phyloP scores from a whole-genome alignment of 495 filamentous ascomycete species.

The Diplogelasinospora grovesii region DNA sequence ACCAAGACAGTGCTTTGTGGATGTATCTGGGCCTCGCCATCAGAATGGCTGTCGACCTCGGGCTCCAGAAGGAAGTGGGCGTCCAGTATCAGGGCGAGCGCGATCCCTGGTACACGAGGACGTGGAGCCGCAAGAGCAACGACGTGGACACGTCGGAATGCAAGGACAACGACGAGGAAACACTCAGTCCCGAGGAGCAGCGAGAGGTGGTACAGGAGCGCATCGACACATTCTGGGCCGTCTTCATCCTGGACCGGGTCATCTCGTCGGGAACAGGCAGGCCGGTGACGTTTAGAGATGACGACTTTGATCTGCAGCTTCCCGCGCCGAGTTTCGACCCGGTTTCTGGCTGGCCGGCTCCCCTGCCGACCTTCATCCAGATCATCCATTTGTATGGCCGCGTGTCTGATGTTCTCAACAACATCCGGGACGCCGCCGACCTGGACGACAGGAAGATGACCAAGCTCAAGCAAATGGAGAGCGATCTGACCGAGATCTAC shows the following conservation, averaged over 20 bases:
- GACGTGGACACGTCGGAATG: conserved; percentile 21
- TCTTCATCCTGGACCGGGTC: conserved; percentile 78
- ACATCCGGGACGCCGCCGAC: conserved; percentile 67
- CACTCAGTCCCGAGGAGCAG: conserved; percentile 47
- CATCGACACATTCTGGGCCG: conserved; percentile 78
- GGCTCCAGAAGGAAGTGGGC: conserved; percentile 71
- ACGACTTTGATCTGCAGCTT: conserved; percentile 72
- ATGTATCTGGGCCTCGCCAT: conserved; percentile 85
- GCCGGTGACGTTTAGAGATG: conserved; percentile 70
- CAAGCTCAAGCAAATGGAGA: conserved; percentile 65
- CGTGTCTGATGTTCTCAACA: conserved; percentile 76
- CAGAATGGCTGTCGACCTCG: conserved; percentile 78
- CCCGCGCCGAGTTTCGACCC: conserved; percentile 55
- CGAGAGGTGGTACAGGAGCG: conserved; percentile 60
- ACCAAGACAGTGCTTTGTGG: conserved; percentile 82
- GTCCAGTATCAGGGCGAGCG: conserved; percentile 59
- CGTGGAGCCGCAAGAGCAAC: conserved; percentile 29
- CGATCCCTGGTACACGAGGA: conserved; percentile 41
- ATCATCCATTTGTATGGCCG: conserved; percentile 79
- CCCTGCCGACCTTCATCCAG: conserved; percentile 70
- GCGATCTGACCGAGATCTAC: conserved; percentile 71
- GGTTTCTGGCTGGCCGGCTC: conserved; percentile 59
- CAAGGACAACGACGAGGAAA: conserved; percentile 33
- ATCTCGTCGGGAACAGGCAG: conserved; percentile 80
- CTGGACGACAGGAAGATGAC: conserved; percentile 64